These are phyloP conservation scores for Euphorbia celastroides DNA, from an alignment of 441 rosid genomes.

Conservation along the genomic window DNA sequence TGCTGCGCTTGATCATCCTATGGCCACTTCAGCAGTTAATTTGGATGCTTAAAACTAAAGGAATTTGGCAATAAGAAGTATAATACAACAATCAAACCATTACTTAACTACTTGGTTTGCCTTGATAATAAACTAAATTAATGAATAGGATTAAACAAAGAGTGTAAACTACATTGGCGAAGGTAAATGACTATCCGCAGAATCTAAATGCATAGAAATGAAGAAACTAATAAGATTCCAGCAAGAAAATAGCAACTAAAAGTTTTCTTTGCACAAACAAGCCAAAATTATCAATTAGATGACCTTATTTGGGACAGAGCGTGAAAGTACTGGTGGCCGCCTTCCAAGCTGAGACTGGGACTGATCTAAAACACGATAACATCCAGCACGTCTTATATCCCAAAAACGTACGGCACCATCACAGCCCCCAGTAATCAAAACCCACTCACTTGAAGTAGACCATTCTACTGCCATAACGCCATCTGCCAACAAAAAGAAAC, in stretches of 20 bases:
- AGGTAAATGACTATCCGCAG: neutral
- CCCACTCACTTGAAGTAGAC: slow-evolving; percentile 93
- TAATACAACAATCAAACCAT: neutral
- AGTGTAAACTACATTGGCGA: neutral
- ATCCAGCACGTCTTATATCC: slow-evolving; percentile 96
- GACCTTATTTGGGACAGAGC: slow-evolving; percentile 51
- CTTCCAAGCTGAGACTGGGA: slow-evolving; percentile 79
- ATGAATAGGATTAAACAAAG: neutral
- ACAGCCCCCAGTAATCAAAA: slow-evolving; percentile 85
- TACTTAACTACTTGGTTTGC: neutral
- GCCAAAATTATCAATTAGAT: slow-evolving; percentile 15
- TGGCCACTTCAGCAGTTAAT: neutral
- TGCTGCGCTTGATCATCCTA: neutral
- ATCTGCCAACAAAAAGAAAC: slow-evolving; percentile 46
- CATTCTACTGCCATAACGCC: slow-evolving; percentile 92
- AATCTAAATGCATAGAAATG: neutral
- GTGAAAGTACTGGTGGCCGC: slow-evolving; percentile 60
- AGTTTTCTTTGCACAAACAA: neutral
- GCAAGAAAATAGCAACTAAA: slow-evolving; percentile 1
- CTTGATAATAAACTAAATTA: neutral
- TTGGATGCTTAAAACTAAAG: neutral
- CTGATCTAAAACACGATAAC: slow-evolving; percentile 81
- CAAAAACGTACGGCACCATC: slow-evolving; percentile 97
- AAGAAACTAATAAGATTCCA: neutral
- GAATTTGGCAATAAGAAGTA: neutral